Conservation (phyloP, 1,284 basidiomycete species). For the Papiliotrema flavescens region DNA sequence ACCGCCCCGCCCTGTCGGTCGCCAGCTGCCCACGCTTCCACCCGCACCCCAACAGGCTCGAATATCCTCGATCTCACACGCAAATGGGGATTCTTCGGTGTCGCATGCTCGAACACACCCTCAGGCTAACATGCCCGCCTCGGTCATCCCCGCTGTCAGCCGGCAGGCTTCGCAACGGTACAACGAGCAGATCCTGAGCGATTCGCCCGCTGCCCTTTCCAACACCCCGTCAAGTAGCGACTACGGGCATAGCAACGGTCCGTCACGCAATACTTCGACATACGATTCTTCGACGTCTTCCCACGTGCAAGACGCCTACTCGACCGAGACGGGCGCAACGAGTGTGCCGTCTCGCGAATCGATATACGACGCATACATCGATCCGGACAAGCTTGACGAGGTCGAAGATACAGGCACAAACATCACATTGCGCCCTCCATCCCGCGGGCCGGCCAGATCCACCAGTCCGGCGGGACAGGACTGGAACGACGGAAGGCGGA, state of each 20-base stretch:
- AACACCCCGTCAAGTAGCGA: not conserved
- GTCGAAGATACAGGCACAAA: slow-evolving; percentile 2
- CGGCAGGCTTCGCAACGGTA: not conserved
- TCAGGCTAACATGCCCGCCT: not conserved
- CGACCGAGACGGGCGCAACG: slow-evolving; percentile 1
- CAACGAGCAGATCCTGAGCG: not conserved
- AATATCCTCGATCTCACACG: not conserved
- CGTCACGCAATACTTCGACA: not conserved
- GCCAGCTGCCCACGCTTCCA: not conserved
- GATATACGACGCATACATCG: not conserved
- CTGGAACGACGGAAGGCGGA: slow-evolving; percentile 5
- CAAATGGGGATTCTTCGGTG: not conserved
- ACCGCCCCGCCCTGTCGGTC: slow-evolving; percentile 1
- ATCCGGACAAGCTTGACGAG: not conserved
- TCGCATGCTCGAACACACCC: not conserved
- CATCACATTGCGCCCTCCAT: slow-evolving; percentile 4
- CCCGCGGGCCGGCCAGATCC: not conserved
- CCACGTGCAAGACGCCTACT: not conserved
- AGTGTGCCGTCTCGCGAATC: not conserved
- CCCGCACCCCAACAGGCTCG: not conserved
- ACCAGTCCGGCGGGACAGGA: not conserved
- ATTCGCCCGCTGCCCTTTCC: not conserved
- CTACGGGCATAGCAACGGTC: not conserved
- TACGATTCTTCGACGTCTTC: not conserved
- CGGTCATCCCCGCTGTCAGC: not conserved